A percentile compares a stretch with the other conserved stretches of the same genome.
Evolutionary conservation across 148 eudicot genomes (phyloP).

Genomic region (Rhododendron kiyosumense): DNA sequence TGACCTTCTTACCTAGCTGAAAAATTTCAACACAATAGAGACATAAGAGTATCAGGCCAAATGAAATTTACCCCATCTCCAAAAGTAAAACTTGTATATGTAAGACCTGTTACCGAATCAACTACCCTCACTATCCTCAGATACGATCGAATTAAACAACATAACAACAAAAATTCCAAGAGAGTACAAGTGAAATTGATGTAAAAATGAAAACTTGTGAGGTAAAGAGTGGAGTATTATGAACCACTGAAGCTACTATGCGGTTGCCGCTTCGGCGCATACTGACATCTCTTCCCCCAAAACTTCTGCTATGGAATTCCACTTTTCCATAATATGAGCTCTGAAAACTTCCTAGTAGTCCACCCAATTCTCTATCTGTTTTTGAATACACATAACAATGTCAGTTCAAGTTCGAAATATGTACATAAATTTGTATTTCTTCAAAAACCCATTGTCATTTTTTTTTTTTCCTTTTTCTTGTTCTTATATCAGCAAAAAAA

Average conservation of each 20-base stretch:
- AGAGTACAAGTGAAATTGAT: not conserved
- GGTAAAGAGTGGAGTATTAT: not conserved
- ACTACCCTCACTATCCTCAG: not conserved
- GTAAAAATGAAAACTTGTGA: not conserved
- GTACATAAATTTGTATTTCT: not conserved
- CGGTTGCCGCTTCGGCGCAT: slow-evolving; percentile 24
- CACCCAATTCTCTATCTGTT: slow-evolving; percentile 49
- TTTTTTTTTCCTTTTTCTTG: too few species aligned
- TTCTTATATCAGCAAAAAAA: not conserved
- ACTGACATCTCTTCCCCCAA: slow-evolving; percentile 19
- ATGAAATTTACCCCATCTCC: not conserved
- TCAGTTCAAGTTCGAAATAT: not conserved
- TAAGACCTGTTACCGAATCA: not conserved
- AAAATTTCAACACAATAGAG: slow-evolving; percentile 6
- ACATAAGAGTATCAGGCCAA: not conserved
- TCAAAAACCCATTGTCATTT: not conserved
- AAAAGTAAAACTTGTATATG: not conserved
- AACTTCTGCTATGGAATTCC: slow-evolving; percentile 16
- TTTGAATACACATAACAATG: slow-evolving; percentile 12
- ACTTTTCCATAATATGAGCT: slow-evolving; percentile 47
- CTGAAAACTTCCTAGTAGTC: slow-evolving; percentile 28
- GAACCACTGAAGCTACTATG: slow-evolving; percentile 50
- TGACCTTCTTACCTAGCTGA: slow-evolving; percentile 65
- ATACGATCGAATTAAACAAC: not conserved
- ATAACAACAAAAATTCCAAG: not conserved